Base-by-base conservation (phyloP, 306 rosid species). In the Malus fusca region DNA sequence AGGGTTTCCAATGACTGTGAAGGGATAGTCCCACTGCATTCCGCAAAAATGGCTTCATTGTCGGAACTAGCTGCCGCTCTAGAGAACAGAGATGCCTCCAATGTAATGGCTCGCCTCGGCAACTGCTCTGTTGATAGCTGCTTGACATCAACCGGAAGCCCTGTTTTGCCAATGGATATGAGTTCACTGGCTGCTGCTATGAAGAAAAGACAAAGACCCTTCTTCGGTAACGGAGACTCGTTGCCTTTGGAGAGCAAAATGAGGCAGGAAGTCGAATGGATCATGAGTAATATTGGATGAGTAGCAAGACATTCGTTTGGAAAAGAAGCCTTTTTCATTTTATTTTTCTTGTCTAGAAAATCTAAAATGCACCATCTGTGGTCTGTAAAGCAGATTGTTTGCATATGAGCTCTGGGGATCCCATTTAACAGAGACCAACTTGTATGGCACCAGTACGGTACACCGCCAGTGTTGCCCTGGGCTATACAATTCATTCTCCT, bases 271-370 rank as follows among this genome's bases (percentile, higher is more conserved):
- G 81, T 84, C 37, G 88, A 87, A 69, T 85, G 91, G 88, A 85
- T 80, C 85, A 80, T 85, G 88, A 69, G 77, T 25, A 85, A 83
- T 76, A 75, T 85, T 76, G 91, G 87, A 51, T 87, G 87, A 87
- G 61, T 44, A 3, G 70, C 65, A 28, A 48, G 26, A 19, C 56
- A 19, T 65, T 74, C 44, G 21, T 44, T 60, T 51, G 19, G 37
- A 61, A 74, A 8, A 35, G 76, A 69, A 81, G 22, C 33, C 37
- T 8, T 61, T 21, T 65, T 67, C 9, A 22, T 11, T 44, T 21
- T 30, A 58, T 43, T 43, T 62, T 43, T 30, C 64, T 42, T 83
- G 77, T 52, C 69, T 72, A 72, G 81, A 44, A 71, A 56, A 59
- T 61, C 64, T 63, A 23, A 31, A 31, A 4, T 31, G 33, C 33